Conservation (phyloP, 1,284 basidiomycete species). For the Stereum hirsutum region DNA sequence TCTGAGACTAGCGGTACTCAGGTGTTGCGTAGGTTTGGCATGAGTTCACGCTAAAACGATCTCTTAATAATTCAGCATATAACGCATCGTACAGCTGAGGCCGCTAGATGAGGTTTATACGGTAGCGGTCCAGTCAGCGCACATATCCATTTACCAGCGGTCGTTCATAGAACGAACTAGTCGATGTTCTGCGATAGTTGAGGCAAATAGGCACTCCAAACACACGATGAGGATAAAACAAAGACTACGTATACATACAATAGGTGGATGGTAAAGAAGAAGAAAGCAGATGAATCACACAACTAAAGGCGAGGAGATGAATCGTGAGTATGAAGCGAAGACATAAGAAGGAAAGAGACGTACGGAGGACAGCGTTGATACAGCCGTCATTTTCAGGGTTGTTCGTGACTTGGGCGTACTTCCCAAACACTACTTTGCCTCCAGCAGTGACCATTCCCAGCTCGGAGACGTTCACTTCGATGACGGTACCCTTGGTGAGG, state of each 20-base stretch:
- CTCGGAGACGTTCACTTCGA: conserved; percentile 98
- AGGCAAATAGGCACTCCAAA: too few relatives aligned
- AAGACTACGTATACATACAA: not conserved
- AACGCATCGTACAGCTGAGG: too few relatives aligned
- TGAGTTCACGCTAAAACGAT: too few relatives aligned
- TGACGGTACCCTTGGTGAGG: conserved; percentile 96
- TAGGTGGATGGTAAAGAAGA: not conserved
- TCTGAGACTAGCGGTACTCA: too few relatives aligned
- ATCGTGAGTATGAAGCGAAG: not conserved
- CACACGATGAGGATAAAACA: too few relatives aligned
- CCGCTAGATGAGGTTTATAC: too few relatives aligned
- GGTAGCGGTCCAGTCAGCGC: too few relatives aligned
- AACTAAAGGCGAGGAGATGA: not conserved
- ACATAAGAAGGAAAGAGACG: conserved; percentile 21
- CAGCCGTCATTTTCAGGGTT: conserved; percentile 97
- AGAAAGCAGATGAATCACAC: not conserved
- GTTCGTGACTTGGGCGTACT: conserved; percentile 96
- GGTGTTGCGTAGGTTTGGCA: too few relatives aligned
- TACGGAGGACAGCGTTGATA: conserved; percentile 86
- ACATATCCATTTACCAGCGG: too few relatives aligned
- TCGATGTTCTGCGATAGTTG: too few relatives aligned
- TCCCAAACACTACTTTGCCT: conserved; percentile 87
- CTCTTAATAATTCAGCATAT: too few relatives aligned
- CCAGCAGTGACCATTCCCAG: conserved; percentile 98
- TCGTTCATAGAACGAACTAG: too few relatives aligned